Base-by-base conservation (phyloP, 2,329 filamentous ascomycete species). In the Talaromyces funiculosus region DNA sequence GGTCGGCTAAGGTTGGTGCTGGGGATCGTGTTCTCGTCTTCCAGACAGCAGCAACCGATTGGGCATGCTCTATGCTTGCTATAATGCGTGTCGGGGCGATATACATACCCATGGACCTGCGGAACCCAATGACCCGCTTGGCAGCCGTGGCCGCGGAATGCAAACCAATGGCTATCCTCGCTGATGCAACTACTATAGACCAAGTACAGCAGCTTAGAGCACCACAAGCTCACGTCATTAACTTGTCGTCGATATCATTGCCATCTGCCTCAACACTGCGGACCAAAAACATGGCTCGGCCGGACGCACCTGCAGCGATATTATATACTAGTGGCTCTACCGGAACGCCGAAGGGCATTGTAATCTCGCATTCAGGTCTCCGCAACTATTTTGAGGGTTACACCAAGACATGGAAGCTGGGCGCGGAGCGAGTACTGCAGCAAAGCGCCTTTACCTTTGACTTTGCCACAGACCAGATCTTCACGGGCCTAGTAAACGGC, bases 91-190 rank as follows among this genome's bases (percentile, higher is more conserved):
- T 76, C 12, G 79, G 79, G 0, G 72, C 40, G 6, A 43, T 64
- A 6, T 75, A 72, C 59, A 60, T 75, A 6, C 73, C 73, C 0
- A 67, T 83, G 0, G 81, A 82, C 57, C 49, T 68, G 0, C 61
- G 66, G 0, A 70, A 67, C 8, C 67, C 71, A 0, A 16, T 68
- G 0, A 16, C 67, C 3, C 69, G 78, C 1, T 70, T 78, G 1
- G 60, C 66, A 1, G 56, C 18, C 37, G 37, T 40, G n/a, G 37
- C 37, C 14, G 37, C 37, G 5, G 20, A n/a, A 18, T 40, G 37
- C n/a, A 40, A 40, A n/a, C 37, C 37, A 4, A n/a, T 20, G 9
- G 37, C 37, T 6, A 40, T 40, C 18, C 37, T 40, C 37, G 37
- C 20, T 5, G 37, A 40, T 14, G 20, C 18, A 2, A 40, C 37